Percentiles rank a stretch among this genome's conserved stretches.
Evolutionary conservation across 2,329 filamentous ascomycete genomes (phyloP).

Genomic region (Penicillium glabrum): DNA sequence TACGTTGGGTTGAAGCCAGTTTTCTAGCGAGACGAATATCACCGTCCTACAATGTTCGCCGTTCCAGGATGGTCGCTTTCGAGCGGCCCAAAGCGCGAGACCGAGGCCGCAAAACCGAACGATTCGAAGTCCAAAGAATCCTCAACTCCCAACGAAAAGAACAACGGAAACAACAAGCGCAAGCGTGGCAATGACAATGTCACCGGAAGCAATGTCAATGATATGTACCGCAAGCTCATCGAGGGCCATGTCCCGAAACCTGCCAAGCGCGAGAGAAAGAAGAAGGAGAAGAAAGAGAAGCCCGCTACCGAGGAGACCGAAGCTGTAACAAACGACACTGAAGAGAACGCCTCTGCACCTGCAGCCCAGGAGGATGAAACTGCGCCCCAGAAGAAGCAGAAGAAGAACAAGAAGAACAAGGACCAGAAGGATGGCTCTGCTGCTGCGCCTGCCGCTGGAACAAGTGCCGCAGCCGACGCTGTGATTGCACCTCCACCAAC

Average conservation of each 20-base stretch:
- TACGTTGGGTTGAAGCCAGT: not conserved
- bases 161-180: constrained; percentile 48
- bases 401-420: constrained; percentile 36
- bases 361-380: constrained; percentile 30
- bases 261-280: constrained; percentile 39
- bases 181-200: constrained; percentile 53
- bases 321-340: not conserved
- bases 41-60: constrained; percentile 65
- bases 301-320: not conserved
- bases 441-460: not conserved
- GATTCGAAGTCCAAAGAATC: constrained; percentile 11
- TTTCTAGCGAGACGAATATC: not conserved
- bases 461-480: constrained; percentile 1
- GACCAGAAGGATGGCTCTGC: constrained; percentile 24
- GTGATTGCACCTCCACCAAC: constrained; percentile 43
- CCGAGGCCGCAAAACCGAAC: constrained; percentile 44
- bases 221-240: constrained; percentile 77
- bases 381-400: constrained; percentile 26
- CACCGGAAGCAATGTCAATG: constrained; percentile 69
- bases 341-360: not conserved
- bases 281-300: constrained; percentile 5
- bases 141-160: constrained; percentile 24
- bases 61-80: constrained; percentile 91
- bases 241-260: constrained; percentile 57
- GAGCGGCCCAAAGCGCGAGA: constrained; percentile 70